Conservation (phyloP, 495 filamentous ascomycete species). For the Penicillium alfredii region DNA sequence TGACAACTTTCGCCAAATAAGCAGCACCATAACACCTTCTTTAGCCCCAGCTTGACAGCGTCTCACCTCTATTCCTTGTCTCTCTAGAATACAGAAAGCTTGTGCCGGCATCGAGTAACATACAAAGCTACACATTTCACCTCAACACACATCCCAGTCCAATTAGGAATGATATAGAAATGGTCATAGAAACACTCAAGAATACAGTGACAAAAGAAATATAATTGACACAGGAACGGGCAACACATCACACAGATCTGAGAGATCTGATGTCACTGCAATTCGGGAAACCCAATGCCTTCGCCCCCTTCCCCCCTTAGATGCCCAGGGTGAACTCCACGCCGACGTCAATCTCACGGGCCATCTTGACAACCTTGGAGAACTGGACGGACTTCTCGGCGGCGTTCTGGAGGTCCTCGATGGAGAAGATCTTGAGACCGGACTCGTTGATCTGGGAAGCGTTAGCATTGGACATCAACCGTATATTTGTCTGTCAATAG, state of each 20-base stretch:
- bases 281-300: slow-evolving; percentile 16
- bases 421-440: slow-evolving; percentile 98
- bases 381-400: slow-evolving; percentile 98
- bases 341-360: slow-evolving; percentile 94
- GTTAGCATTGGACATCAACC: no score
- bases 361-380: slow-evolving; percentile 98
- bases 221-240: slow-evolving; percentile 31
- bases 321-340: slow-evolving; percentile 97
- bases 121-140: slow-evolving; percentile 7
- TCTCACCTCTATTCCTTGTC: no score
- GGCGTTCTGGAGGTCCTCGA: slow-evolving; percentile 94
- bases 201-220: slow-evolving; percentile 37
- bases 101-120: no score
- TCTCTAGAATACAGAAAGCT: no score
- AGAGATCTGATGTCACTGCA: slow-evolving; percentile 12
- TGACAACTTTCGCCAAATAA: no score
- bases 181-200: slow-evolving; percentile 25
- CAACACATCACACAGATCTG: slow-evolving; percentile 13
- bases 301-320: slow-evolving; percentile 40
- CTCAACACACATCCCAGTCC: slow-evolving; percentile 14
- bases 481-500: no score
- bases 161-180: slow-evolving; percentile 30
- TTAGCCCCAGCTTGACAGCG: no score
- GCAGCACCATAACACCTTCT: no score
- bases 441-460: slow-evolving; percentile 77